Conservation (phyloP, 441 rosid species). For the Populus trichocarpa region DNA sequence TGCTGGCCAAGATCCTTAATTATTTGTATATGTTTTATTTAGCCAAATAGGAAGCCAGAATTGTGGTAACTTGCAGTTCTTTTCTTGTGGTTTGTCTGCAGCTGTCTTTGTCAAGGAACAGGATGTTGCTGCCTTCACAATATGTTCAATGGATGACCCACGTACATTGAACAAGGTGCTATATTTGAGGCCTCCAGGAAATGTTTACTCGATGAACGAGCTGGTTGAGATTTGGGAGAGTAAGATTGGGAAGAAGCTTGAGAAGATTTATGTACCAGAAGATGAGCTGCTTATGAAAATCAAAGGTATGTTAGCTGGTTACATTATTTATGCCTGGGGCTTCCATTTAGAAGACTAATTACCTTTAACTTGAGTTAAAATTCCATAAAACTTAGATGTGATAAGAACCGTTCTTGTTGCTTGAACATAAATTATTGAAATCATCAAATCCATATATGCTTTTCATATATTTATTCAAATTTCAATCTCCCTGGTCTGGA, state of each 20-base stretch:
- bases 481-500: background rate
- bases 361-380: background rate
- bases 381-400: background rate
- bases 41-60: background rate
- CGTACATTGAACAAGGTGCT: slow-evolving; percentile 44
- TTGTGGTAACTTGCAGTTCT: background rate
- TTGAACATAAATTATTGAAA: background rate
- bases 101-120: slow-evolving; percentile 47
- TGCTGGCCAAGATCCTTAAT: background rate
- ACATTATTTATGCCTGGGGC: background rate
- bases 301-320: slow-evolving; percentile 32
- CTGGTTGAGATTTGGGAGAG: slow-evolving; percentile 53
- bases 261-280: slow-evolving; percentile 36
- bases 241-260: slow-evolving; percentile 44
- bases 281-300: slow-evolving; percentile 45
- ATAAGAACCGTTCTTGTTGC: background rate
- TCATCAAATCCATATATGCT: background rate
- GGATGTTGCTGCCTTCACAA: slow-evolving; percentile 60
- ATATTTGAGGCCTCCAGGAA: slow-evolving; percentile 54
- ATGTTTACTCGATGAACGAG: slow-evolving; percentile 50
- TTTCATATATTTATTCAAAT: background rate
- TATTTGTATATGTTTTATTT: background rate
- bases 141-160: slow-evolving; percentile 51
- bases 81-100: slow-evolving; percentile 24
- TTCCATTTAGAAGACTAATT: background rate